Base-by-base conservation (phyloP, 495 filamentous ascomycete species). In the Hyphodiscus hymeniophilus region DNA sequence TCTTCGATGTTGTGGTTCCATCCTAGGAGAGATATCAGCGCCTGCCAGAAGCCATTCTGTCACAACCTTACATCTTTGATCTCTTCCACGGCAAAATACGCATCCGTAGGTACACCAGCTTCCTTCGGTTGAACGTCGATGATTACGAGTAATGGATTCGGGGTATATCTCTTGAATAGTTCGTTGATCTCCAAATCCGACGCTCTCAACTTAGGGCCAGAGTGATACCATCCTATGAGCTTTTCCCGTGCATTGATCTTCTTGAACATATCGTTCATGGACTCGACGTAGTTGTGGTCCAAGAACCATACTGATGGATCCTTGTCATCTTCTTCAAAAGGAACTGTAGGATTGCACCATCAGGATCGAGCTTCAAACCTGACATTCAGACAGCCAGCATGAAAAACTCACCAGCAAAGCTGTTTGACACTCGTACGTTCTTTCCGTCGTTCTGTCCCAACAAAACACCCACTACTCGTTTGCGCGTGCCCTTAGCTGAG, bases 211-310 rank as follows among this genome's bases (percentile, higher is more conserved):
- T 98, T 98, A 18, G 92, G 92, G 41, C 92, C 92, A 7, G 94
- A 95, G 66, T 98, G 92, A 68, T 98, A 98, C 92, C 92, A 98
- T 66, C 92, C 92, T 72, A 98, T 90, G 62, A 98, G 76, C 81
- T 98, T 98, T 71, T 98, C 92, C 45, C 89, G 75, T 48, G 92
- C 92, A 74, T 98, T 98, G 73, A 98, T 89, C 70, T 97, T 97
- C 77, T 98, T 98, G 76, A 98, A 98, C 92, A 98, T 98, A 68
- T 98, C 92, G 75, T 90, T 92, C 92, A 98, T 98, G 54, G 84
- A 87, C 68, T 98, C 94, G 65, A 98, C 85, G 61, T 95, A 98
- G 75, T 98, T 97, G 77, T 98, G 92, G 58, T 98, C 92, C 45
- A 98, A 73, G 65, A 98, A 98, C 92, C 92, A 98, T 55, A 98